Evolutionary conservation across 345 rosid genomes (phyloP), one percentile per base, ranked within the genome.

Genomic region (Isatis tinctoria): DNA sequence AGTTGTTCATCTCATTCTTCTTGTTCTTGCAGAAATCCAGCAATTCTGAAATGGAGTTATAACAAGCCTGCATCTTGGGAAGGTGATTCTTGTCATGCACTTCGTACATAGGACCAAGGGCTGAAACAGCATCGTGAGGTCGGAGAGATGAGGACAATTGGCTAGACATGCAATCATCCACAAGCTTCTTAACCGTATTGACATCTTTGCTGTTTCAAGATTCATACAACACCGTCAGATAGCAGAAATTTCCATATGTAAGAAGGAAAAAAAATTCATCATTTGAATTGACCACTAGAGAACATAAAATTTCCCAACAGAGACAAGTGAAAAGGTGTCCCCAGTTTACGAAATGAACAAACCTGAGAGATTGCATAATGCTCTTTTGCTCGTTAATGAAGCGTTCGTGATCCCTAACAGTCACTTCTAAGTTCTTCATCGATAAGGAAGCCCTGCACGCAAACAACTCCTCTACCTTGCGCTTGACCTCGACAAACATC

Each of bases 91-190:
- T 90, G 74, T 90, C 96, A 72, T 96, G 99, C 76, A 88, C 95
- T 73, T 96, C 98, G 77, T 92, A 92, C 98, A 96, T 90, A 63
- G 91, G 98, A 78, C 99, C 98, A 73, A 96, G 84, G n/a, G 98
- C 99, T 41, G 98, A 90, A 80, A 96, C 99, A 40, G 96, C 98
- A 84, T 92, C 98, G 60, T 96, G 98, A 65, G 98, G 99, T 24
- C 99, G 97, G 22, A 89, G 87, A 27, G 99, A 90, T 60, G 98
- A 88, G 43, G 99, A 87, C 43, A 89, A 44, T 60, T 89, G 97
- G 76, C 84, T 61, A 69, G 96, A 87, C 71, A 92, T 81, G 76
- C 98, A 90, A 65, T 92, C 98, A 80, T 96, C 94, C 63, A 96
- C 96, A 49, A 92, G 97, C 74, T 87, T 92, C 85, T 92, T 96